Conservation (phyloP, 176 grass and related monocot species). For the Dendrocalamus sinicus region DNA sequence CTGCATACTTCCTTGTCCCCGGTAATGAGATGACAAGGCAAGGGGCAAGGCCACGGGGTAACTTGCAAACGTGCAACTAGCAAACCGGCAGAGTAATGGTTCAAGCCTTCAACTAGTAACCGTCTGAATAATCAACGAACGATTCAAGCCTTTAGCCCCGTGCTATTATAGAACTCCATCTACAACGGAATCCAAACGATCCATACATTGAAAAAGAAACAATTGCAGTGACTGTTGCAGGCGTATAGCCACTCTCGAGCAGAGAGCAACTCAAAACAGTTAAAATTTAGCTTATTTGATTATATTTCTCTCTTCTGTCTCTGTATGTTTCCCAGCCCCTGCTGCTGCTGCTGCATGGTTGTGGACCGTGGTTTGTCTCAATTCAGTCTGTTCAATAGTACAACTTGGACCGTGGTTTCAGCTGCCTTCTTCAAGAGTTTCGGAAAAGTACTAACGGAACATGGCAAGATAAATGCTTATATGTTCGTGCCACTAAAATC, state of each 20-base stretch:
- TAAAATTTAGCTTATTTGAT: background rate
- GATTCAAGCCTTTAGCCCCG: background rate
- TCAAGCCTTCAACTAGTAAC: background rate
- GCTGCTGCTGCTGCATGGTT: background rate
- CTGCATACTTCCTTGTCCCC: slow-evolving; percentile 86
- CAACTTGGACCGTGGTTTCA: background rate
- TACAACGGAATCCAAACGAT: background rate
- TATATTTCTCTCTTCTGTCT: slow-evolving; percentile 21
- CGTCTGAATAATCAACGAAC: slow-evolving; percentile 2
- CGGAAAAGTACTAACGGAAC: too few species aligned
- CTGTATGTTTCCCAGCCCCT: background rate
- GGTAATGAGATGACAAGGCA: slow-evolving; percentile 91
- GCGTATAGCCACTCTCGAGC: background rate
- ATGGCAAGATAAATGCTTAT: too few species aligned
- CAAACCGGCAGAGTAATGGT: slow-evolving; percentile 36
- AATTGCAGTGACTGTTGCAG: background rate
- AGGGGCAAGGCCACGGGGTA: slow-evolving; percentile 34
- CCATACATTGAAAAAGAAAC: slow-evolving; percentile 13
- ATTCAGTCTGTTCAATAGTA: background rate
- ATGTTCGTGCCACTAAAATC: too few species aligned
- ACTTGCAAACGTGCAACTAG: slow-evolving; percentile 56
- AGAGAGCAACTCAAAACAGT: background rate
- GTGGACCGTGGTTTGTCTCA: background rate
- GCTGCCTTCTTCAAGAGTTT: background rate
- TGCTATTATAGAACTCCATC: background rate